Percentiles rank a stretch among this genome's conserved stretches.
These are phyloP conservation scores for Aurinia saxatilis DNA, from an alignment of 345 rosid genomes.

Conservation along the genomic window DNA sequence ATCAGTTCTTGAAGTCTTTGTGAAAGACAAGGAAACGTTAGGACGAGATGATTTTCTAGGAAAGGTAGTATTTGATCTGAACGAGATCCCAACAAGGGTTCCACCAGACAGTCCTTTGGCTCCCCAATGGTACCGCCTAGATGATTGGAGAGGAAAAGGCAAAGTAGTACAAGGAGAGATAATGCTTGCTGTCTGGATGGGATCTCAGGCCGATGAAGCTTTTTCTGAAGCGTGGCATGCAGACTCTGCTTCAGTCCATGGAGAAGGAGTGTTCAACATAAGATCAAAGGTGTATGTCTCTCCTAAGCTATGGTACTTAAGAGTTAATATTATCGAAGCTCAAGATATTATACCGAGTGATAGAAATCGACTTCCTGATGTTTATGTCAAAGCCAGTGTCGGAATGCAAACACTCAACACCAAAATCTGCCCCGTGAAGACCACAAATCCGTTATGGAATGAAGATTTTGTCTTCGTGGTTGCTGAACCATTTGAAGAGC, in stretches of 20 bases:
- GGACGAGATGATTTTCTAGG: constrained; percentile 79
- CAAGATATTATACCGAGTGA: constrained; percentile 70
- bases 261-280: constrained; percentile 55
- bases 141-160: constrained; percentile 63
- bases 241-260: constrained; percentile 57
- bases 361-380: constrained; percentile 58
- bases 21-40: constrained; percentile 64
- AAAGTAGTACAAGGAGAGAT: constrained; percentile 68
- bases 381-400: constrained; percentile 62
- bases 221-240: constrained; percentile 85
- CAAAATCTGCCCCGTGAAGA: constrained; percentile 38
- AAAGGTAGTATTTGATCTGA: constrained; percentile 61
- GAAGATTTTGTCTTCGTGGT: constrained; percentile 83
- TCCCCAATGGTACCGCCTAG: constrained; percentile 84
- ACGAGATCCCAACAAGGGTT: constrained; percentile 82
- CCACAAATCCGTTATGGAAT: constrained; percentile 62
- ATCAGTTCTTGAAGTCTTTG: constrained; percentile 57
- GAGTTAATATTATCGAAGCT: constrained; percentile 84
- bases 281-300: constrained; percentile 81
- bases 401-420: constrained; percentile 78
- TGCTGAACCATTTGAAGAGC: constrained; percentile 96
- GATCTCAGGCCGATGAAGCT: constrained; percentile 92
- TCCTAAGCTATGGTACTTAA: constrained; percentile 79
- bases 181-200: constrained; percentile 96
- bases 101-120: constrained; percentile 96